Evolutionary conservation across 177 flowering plant species (phyloP), one percentile per base, ranked within the genome.

Genomic region (Vitis hybrid): DNA sequence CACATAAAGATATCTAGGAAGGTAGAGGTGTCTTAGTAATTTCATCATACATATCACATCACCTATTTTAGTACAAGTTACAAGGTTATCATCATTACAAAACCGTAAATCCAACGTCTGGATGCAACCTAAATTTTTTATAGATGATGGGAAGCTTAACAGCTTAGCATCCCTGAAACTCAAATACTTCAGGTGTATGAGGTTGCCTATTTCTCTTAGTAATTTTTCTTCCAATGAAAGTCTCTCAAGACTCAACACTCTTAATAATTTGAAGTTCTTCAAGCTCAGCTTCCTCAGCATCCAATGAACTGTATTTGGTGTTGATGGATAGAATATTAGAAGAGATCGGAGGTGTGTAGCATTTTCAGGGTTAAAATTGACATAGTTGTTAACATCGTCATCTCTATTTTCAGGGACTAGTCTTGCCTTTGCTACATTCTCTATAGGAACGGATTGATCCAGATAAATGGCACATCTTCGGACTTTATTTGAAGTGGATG

Each of bases 121-220:
- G 48, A 72, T 45, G 53, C 39, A 48, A 33, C 51, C 51, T 29
- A 76, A 53, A 29, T 58, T 51, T 13, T 26, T 52, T 5, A 72
- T 31, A 3, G 70, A 72, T 9, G 69, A 39, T 62, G 79, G 75
- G 10, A 76, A 29, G 15, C 26, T 50, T 18, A 13, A 18, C 2
- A 68, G 8, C 0, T 2, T 0, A 60, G 60, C 51, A 5, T 14
- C 57, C 2, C 7, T 8, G 2, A 75, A 62, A 62, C 68, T 56
- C 50, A 75, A 49, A 56, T 66, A 71, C 61, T 67, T 71, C 58
- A 70, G 45, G 55, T 59, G 55, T 10, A 63, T 11, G 64, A 76
- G 66, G 10, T 64, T 14, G 16, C 62, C 72, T 14, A 76, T 70
- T 31, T 53, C 69, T 19, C 12, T 68, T 1, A 48, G 2, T 20